phyloP scores from a whole-genome alignment of 2,329 filamentous ascomycete species.

The Nannizzia gypsea region DNA sequence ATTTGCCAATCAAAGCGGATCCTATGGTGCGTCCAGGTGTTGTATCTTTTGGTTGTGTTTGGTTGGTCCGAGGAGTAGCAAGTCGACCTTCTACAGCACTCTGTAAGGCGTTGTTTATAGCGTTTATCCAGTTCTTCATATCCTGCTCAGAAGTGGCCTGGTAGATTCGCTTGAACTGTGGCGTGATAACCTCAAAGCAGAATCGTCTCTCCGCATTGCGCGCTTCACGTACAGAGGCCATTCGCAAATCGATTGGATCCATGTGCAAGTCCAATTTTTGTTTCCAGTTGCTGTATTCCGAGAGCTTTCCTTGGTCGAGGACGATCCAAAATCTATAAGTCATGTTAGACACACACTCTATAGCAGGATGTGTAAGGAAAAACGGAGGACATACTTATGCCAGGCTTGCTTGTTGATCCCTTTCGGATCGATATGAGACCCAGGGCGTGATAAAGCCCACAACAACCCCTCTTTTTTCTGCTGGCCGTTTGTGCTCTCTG shows the following conservation, averaged over 20 bases:
- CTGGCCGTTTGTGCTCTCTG: slow-evolving; percentile 47
- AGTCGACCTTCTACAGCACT: slow-evolving; percentile 81
- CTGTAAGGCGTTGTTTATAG: slow-evolving; percentile 94
- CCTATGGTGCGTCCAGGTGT: slow-evolving; percentile 75
- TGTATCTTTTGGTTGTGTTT: slow-evolving; percentile 38
- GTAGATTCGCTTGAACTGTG: slow-evolving; percentile 89
- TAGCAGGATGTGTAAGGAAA: background rate
- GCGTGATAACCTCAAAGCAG: slow-evolving; percentile 97
- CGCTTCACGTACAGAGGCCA: slow-evolving; percentile 93
- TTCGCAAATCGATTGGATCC: slow-evolving; percentile 91
- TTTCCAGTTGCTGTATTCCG: slow-evolving; percentile 99
- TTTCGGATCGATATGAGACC: slow-evolving; percentile 88
- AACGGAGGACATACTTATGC: slow-evolving; percentile 64
- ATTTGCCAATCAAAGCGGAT: slow-evolving; percentile 86
- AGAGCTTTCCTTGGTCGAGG: slow-evolving; percentile 87
- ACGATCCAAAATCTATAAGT: slow-evolving; percentile 84
- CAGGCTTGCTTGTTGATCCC: slow-evolving; percentile 94
- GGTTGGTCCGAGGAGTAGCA: slow-evolving; percentile 34
- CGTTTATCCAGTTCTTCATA: slow-evolving; percentile 90
- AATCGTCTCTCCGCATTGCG: slow-evolving; percentile 89
- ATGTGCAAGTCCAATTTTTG: slow-evolving; percentile 92
- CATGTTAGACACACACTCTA: background rate
- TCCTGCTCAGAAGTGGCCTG: slow-evolving; percentile 97
- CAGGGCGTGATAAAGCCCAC: slow-evolving; percentile 87
- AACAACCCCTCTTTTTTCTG: slow-evolving; percentile 86